Evolutionary conservation across 257 asterid species (phyloP).

Genomic region (Ajuga chamaepitys): DNA sequence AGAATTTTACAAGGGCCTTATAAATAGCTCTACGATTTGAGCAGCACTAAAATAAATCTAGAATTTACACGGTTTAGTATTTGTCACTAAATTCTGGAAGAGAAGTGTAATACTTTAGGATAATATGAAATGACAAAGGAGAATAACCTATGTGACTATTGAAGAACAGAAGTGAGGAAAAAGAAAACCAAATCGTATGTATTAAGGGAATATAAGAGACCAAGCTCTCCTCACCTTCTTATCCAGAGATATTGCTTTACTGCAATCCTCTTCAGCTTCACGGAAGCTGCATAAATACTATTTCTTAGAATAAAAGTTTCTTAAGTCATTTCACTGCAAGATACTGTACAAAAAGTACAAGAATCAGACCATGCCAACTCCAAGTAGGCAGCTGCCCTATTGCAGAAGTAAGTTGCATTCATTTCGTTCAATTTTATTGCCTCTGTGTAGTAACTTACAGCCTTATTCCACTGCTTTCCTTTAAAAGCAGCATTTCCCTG

Average conservation of each 20-base stretch:
- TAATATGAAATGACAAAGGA: not conserved
- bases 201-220: not conserved
- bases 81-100: not conserved
- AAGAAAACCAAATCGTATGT: not conserved
- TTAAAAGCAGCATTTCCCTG: conserved; percentile 97
- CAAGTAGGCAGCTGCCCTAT: conserved; percentile 94
- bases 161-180: not conserved
- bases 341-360: conserved; percentile 5
- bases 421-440: conserved; percentile 65
- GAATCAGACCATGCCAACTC: conserved; percentile 79
- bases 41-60: not conserved
- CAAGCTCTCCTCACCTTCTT: conserved; percentile 57
- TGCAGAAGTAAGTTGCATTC: conserved; percentile 71
- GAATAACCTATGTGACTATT: not conserved
- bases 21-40: not conserved
- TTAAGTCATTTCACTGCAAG: not conserved
- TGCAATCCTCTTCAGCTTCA: conserved; percentile 86
- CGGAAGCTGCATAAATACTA: conserved; percentile 51
- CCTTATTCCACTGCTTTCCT: conserved; percentile 85
- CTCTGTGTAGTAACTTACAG: conserved; percentile 75
- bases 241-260: conserved; percentile 71
- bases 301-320: not conserved
- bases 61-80: not conserved
- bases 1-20: not conserved
- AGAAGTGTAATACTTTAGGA: not conserved